Conservation (phyloP, 305 asterid genomes). For the Salvia sclarea region DNA sequence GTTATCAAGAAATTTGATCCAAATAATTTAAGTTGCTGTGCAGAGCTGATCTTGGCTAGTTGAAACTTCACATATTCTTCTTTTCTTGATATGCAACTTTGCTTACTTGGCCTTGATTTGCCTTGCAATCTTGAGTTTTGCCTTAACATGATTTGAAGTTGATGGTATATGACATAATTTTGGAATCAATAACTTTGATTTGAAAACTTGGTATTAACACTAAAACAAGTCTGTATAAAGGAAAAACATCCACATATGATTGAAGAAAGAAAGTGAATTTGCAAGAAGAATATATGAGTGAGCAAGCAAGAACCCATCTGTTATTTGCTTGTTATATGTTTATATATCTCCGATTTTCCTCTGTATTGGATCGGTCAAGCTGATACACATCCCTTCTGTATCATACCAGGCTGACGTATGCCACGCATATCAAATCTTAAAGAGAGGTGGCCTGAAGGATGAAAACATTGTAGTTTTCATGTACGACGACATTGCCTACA, state of each 20-base stretch:
- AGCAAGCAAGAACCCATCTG: background rate
- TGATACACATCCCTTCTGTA: conserved; percentile 23
- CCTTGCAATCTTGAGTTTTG: background rate
- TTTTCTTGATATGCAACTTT: conserved; percentile 1
- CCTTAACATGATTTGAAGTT: background rate
- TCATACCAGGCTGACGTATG: conserved; percentile 83
- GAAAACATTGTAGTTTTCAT: conserved; percentile 88
- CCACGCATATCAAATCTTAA: conserved; percentile 89
- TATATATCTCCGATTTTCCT: background rate
- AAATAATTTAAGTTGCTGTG: conserved; percentile 17
- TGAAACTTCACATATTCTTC: background rate
- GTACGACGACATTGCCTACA: conserved; percentile 91
- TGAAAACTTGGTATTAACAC: background rate
- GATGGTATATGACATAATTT: too few species aligned
- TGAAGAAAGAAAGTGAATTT: background rate
- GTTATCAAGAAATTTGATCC: background rate
- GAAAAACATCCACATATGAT: background rate
- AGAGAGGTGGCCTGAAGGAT: conserved; percentile 86
- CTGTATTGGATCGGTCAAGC: conserved; percentile 2
- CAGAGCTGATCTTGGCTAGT: background rate
- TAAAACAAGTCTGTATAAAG: background rate
- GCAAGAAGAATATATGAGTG: background rate
- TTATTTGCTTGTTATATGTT: background rate
- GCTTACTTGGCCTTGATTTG: background rate
- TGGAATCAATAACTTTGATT: too few species aligned